Evolutionary conservation across 129 eudicot genomes (phyloP), one percentile per base, ranked within the genome.

Genomic region (Flaveria brownii): DNA sequence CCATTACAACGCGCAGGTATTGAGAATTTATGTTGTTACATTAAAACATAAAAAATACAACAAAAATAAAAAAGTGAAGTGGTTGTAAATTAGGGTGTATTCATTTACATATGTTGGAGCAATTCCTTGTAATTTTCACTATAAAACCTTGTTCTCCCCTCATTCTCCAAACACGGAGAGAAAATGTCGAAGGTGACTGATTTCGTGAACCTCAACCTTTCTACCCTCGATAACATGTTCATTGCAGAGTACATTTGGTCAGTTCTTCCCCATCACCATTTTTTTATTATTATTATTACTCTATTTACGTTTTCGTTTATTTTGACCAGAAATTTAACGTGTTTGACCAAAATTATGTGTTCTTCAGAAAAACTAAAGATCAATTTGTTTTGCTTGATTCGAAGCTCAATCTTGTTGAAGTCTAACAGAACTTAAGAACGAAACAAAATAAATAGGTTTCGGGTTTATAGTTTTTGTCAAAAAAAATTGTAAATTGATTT

Each of bases 211-310:
- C 89, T 91, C 68, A 67, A 88, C 69, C 81, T 86, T 51, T 84
- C 97, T 17, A 82, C 79, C 17, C 2, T 74, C 55, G 76, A 89
- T 15, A 68, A 85, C 43, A 87, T 87, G 83, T 62, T 90, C 72
- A 86, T 91, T 75, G 97, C 97, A 9, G 97, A 91, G 71, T 91
- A 91, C 80, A 84, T 91, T 20, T 91, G 97, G 97, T 91, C 25
- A 78, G 90, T 74, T 11, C 2, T 26, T 17, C 23, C 50, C 72
- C 2, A 33, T 78, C 33, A 9, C 6, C 14, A 8, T 20, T 71
- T 36, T 20, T 4, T 4, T 30, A 3, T 30, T 30, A 30, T 30
- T 30, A 3, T 30, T 4, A 47, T 39, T 39, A 22, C 9, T 22
- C 4, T 42, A 42, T 5, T 9, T 42, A 1, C 47, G 0, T 25